Evolutionary conservation across 176 grass and related monocot genomes (phyloP).

Genomic region (Bonia amplexicaulis): DNA sequence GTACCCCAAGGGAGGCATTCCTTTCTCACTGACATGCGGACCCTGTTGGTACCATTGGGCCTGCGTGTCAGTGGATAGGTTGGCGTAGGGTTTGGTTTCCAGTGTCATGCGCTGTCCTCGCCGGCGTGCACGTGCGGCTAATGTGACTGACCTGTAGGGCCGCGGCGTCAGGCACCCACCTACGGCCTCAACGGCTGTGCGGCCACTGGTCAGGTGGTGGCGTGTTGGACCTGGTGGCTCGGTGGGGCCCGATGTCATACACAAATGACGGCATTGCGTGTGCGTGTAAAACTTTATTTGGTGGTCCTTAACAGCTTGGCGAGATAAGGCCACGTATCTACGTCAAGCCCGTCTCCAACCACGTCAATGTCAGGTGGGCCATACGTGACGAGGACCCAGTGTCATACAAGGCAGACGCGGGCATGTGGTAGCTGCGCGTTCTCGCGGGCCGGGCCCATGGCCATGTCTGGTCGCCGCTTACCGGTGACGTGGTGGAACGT

Average conservation of each 20-base stretch:
- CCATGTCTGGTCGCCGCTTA: slow-evolving; percentile 45
- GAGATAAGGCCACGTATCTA: background rate
- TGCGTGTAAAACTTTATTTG: background rate
- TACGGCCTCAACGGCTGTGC: background rate
- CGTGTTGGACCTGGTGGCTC: background rate
- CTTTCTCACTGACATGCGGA: background rate
- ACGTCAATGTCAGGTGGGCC: background rate
- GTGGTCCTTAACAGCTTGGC: background rate
- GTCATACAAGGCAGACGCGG: background rate
- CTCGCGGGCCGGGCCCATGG: background rate
- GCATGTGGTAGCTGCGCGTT: background rate
- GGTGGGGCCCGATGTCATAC: background rate
- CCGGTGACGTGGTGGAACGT: background rate
- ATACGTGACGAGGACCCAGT: background rate
- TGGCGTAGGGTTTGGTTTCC: background rate
- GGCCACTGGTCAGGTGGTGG: too few species aligned
- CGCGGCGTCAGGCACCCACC: background rate
- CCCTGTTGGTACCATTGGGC: accelerated
- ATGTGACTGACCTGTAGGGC: background rate
- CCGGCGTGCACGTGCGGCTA: slow-evolving; percentile 2
- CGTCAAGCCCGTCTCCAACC: background rate
- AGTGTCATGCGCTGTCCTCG: background rate
- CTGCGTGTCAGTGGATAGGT: background rate
- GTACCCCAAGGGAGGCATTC: background rate
- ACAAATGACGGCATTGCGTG: background rate